Evolutionary conservation across 2,329 filamentous ascomycete species (phyloP).

Genomic region (Stagonosporopsis rhizophila): DNA sequence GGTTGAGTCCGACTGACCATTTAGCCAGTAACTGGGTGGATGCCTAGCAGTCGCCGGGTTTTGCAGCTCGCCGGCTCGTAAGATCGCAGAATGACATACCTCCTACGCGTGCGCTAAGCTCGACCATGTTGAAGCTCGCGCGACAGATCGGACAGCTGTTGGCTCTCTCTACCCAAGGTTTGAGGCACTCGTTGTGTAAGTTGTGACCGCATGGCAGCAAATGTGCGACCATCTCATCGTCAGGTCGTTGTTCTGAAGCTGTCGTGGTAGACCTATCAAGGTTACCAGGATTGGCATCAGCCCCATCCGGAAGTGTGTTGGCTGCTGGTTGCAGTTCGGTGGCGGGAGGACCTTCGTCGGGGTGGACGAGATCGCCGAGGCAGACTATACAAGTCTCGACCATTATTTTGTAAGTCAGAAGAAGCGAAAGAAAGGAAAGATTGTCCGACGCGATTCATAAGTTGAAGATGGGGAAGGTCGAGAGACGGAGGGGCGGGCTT

Average conservation of each 20-base stretch:
- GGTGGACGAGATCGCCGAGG: constrained; percentile 71
- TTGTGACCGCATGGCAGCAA: constrained; percentile 84
- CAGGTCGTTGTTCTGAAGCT: constrained; percentile 44
- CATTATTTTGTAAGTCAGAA: constrained; percentile 53
- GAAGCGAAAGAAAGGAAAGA: constrained; percentile 28
- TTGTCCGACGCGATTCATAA: constrained; percentile 44
- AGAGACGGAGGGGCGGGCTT: constrained; percentile 39
- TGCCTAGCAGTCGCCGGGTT: constrained; percentile 29
- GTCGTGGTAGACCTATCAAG: constrained; percentile 22
- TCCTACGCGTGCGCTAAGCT: constrained; percentile 80
- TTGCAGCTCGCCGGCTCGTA: constrained; percentile 24
- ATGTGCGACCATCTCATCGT: constrained; percentile 65
- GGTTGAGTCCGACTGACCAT: constrained; percentile 42
- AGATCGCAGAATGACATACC: constrained; percentile 61
- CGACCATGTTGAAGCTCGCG: constrained; percentile 86
- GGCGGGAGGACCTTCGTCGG: constrained; percentile 53
- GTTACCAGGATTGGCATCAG: constrained; percentile 34
- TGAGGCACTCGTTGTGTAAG: constrained; percentile 89
- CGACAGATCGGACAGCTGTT: constrained; percentile 99
- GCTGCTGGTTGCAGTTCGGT: constrained; percentile 35
- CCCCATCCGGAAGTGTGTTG: constrained; percentile 36
- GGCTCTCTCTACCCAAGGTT: constrained; percentile 93
- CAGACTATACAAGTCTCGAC: constrained; percentile 75
- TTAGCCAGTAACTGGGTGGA: constrained; percentile 32
- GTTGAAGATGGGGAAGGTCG: constrained; percentile 42